Evolutionary conservation across 2,329 filamentous ascomycete genomes (phyloP).

Genomic region (Penicillium sp.): DNA sequence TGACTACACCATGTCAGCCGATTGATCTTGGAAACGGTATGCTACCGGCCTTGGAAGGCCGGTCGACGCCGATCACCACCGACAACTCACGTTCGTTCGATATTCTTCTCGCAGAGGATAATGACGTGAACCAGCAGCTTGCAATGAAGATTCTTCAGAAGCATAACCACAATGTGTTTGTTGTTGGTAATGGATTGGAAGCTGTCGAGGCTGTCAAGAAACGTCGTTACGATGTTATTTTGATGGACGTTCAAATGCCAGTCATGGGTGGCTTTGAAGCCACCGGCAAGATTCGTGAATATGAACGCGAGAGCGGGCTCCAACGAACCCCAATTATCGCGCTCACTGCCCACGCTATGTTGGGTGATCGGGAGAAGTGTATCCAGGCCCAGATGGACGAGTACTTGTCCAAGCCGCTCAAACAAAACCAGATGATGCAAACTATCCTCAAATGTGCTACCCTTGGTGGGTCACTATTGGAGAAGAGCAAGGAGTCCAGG

Average conservation of each 20-base stretch:
- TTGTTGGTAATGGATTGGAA: conserved; percentile 89
- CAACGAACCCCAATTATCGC: too few relatives aligned
- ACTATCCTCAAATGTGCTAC: too few relatives aligned
- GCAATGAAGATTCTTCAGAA: conserved; percentile 96
- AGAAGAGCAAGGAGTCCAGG: too few relatives aligned
- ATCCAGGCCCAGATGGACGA: too few relatives aligned
- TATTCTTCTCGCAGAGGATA: conserved; percentile 91
- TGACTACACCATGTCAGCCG: conserved; percentile 90
- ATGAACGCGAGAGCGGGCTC: too few relatives aligned
- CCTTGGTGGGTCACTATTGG: too few relatives aligned
- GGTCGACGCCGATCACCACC: conserved; percentile 79
- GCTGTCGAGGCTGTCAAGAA: conserved; percentile 86
- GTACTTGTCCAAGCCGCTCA: too few relatives aligned
- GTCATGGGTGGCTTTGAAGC: conserved; percentile 98
- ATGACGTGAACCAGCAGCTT: conserved; percentile 89
- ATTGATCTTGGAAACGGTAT: conserved; percentile 94
- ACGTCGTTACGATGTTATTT: conserved; percentile 87
- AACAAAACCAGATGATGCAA: too few relatives aligned
- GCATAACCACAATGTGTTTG: conserved; percentile 62
- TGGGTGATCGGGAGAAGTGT: too few relatives aligned
- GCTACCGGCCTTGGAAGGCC: conserved; percentile 86
- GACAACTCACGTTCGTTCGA: conserved; percentile 94
- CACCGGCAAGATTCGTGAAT: conserved; percentile 91
- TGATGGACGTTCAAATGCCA: conserved; percentile 99
- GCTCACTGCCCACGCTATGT: too few relatives aligned